Evolutionary conservation across 305 asterid species (phyloP).

Genomic region (Solanum hybrid): DNA sequence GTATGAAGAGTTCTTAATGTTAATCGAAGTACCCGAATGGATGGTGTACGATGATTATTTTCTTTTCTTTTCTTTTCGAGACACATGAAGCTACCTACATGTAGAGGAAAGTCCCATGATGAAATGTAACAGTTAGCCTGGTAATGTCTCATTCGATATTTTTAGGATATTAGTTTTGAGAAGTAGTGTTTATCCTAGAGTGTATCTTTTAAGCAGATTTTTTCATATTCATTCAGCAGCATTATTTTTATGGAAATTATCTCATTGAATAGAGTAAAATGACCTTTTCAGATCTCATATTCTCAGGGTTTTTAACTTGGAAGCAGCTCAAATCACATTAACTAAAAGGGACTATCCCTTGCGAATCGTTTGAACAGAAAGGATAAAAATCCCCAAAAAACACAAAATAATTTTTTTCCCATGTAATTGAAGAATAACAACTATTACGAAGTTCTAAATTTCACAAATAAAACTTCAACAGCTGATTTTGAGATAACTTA

Average conservation of each 20-base stretch:
- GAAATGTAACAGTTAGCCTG: background rate
- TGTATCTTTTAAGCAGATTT: background rate
- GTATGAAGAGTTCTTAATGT: background rate
- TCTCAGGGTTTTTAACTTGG: background rate
- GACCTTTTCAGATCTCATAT: background rate
- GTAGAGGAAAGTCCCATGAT: background rate
- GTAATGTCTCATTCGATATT: background rate
- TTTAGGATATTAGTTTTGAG: background rate
- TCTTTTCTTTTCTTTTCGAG: background rate
- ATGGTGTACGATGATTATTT: background rate
- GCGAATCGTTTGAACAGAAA: background rate
- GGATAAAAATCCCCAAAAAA: background rate
- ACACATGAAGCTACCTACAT: background rate
- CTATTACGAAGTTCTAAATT: too few relatives aligned
- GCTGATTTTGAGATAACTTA: background rate
- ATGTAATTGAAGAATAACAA: background rate
- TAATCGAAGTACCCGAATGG: too few relatives aligned
- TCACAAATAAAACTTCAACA: too few relatives aligned
- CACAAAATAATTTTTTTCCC: background rate
- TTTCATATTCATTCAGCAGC: background rate
- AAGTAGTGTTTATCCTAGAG: background rate
- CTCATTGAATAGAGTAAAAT: background rate
- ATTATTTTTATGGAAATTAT: background rate
- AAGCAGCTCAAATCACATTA: background rate
- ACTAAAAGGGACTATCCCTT: background rate